Evolutionary conservation across 2,329 filamentous ascomycete genomes (phyloP).

Genomic region (Pseudopithomyces chartarum): DNA sequence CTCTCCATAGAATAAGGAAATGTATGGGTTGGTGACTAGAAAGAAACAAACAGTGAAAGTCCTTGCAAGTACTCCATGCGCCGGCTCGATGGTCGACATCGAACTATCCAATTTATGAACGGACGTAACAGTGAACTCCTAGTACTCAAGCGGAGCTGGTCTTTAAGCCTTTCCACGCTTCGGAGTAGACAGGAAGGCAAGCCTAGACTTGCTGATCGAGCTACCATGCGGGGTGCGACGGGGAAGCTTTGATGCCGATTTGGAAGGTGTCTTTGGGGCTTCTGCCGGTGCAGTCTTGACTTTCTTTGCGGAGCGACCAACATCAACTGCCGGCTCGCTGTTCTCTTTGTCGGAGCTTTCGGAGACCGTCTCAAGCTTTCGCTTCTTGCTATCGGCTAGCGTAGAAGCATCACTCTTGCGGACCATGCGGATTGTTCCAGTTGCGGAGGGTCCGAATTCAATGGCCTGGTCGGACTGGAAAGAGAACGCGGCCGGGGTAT

Average conservation of each 20-base stretch:
- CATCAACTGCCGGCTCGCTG: constrained; percentile 34
- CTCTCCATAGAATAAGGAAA: not conserved
- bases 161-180: constrained; percentile 39
- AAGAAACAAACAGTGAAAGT: not conserved
- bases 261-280: constrained; percentile 35
- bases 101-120: not conserved
- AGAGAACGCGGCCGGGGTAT: constrained; percentile 51
- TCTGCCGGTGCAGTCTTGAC: constrained; percentile 27
- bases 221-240: constrained; percentile 35
- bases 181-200: constrained; percentile 46
- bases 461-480: constrained; percentile 54
- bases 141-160: not conserved
- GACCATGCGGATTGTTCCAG: constrained; percentile 49
- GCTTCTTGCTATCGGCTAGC: constrained; percentile 46
- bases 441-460: constrained; percentile 48
- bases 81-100: not conserved
- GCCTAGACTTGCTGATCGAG: constrained; percentile 43
- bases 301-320: constrained; percentile 41
- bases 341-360: constrained; percentile 53
- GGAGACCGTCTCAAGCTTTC: constrained; percentile 48
- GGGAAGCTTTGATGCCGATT: constrained; percentile 33
- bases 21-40: not conserved
- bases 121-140: not conserved
- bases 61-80: not conserved
- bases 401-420: constrained; percentile 49